phyloP scores from a whole-genome alignment of 2,329 filamentous ascomycete species.

The Bisporella sp. region DNA sequence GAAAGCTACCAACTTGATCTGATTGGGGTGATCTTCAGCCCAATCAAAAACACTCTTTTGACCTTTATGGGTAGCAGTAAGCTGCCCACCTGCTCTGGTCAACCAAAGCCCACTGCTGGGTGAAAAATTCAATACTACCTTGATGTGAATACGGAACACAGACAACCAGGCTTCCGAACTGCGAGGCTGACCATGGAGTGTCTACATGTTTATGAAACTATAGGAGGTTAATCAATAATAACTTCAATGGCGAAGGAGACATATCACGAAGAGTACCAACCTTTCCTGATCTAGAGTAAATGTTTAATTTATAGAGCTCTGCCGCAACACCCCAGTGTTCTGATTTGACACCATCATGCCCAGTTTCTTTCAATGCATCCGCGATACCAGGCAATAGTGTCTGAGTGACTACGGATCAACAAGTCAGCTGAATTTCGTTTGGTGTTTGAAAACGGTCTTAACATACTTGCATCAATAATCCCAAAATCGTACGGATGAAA shows the following conservation, averaged over 20 bases:
- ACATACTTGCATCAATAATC: neutral
- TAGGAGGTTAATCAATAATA: too few species aligned
- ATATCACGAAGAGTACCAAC: too few species aligned
- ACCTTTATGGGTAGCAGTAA: too few species aligned
- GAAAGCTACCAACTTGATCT: constrained; percentile 43
- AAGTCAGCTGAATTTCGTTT: neutral
- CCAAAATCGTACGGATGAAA: constrained; percentile 41
- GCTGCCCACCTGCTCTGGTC: too few species aligned
- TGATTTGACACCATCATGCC: neutral
- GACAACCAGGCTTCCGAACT: too few species aligned
- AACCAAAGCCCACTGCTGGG: too few species aligned
- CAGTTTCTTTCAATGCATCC: neutral
- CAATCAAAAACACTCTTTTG: constrained; percentile 18
- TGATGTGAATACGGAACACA: too few species aligned
- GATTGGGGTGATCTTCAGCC: constrained; percentile 31
- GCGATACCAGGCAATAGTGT: neutral
- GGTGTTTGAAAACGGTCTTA: neutral
- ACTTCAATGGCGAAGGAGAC: too few species aligned
- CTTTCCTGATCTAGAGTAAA: constrained; percentile 32
- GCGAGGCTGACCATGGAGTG: too few species aligned
- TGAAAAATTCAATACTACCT: too few species aligned
- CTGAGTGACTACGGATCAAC: too few species aligned
- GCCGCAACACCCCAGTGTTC: neutral
- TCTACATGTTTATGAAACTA: too few species aligned
- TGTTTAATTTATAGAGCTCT: constrained; percentile 24